Evolutionary conservation across 345 rosid species (phyloP), one percentile per base, ranked within the genome.

Genomic region (Salix purpurea): DNA sequence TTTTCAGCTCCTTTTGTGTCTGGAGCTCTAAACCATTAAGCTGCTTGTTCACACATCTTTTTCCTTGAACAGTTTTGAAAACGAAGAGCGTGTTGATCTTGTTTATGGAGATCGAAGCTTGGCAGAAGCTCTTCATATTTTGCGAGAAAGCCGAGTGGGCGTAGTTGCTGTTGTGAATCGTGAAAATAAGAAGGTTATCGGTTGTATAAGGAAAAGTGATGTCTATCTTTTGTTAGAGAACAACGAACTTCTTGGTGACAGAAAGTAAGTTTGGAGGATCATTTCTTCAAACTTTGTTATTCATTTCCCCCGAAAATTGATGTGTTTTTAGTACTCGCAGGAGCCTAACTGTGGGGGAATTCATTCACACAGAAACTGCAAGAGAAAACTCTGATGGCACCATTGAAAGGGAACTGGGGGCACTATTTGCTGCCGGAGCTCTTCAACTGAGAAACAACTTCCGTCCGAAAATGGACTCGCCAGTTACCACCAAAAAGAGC

Each of bases 381-480:
- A 42, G 72, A 24, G 4, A 40, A 32, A 77, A 67, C 60, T 26
- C 70, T 3, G 74, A 83, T 67, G 79, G 82, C 6, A 62, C 71
- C 54, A 73, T 67, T 1, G 81, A 85, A 44, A 48, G 46, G 48
- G 84, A 85, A 42, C 71, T 67, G 1, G 77, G 83, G 56, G 78
- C 76, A 16, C 80, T 83, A 34, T 42, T 79, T 7, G 69, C 85
- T 2, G 85, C 85, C n/a, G 86, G 86, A 18, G 42, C 42, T 40
- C 81, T 83, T 18, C 74, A n/a, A 2, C 70, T 84, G 5, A 46
- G 68, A 73, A 79, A 69, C 70, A 73, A 61, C 19, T 79, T 79
- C 79, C 79, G 58, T 11, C 83, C 88, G 4, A 81, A 79, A 80
- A 86, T 88, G 87, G 80, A 84, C 76, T 72, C 75, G 6, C 86